phyloP scores from a whole-genome alignment of 768 basidiomycete species.

The Rhodocollybia butyracea region DNA sequence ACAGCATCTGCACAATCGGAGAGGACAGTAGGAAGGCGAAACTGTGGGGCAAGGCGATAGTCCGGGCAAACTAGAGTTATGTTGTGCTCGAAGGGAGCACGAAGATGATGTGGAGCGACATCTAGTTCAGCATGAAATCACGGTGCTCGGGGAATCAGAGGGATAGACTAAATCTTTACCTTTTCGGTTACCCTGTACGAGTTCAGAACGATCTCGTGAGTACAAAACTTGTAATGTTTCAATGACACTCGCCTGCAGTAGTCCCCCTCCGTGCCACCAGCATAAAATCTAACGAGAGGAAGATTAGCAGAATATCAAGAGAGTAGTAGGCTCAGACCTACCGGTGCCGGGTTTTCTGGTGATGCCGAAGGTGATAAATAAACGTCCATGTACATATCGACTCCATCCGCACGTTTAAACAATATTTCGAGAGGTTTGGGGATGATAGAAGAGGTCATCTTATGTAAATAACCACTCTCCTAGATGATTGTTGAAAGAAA shows the following conservation, averaged over 20 bases:
- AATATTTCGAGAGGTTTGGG: conserved; percentile 25
- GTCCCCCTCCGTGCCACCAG: conserved; percentile 39
- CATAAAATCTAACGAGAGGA: no score
- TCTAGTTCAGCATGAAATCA: conserved; percentile 17
- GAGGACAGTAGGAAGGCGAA: conserved; percentile 31
- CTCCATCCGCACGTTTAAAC: conserved; percentile 27
- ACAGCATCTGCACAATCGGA: conserved; percentile 32
- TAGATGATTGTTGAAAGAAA: not conserved
- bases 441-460: not conserved
- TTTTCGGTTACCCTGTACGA: conserved; percentile 23
- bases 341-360: conserved; percentile 23
- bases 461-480: no score
- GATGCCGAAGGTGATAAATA: conserved; percentile 29
- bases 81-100: conserved; percentile 27
- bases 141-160: no score
- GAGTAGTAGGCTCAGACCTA: no score
- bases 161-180: conserved; percentile 9
- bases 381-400: conserved; percentile 32
- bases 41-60: conserved; percentile 36
- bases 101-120: conserved; percentile 31
- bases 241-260: conserved; percentile 22
- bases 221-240: not conserved
- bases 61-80: conserved; percentile 31
- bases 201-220: not conserved
- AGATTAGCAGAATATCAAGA: no score